Evolutionary conservation across 1,284 basidiomycete species (phyloP).

Genomic region (Rhodofomes roseus): DNA sequence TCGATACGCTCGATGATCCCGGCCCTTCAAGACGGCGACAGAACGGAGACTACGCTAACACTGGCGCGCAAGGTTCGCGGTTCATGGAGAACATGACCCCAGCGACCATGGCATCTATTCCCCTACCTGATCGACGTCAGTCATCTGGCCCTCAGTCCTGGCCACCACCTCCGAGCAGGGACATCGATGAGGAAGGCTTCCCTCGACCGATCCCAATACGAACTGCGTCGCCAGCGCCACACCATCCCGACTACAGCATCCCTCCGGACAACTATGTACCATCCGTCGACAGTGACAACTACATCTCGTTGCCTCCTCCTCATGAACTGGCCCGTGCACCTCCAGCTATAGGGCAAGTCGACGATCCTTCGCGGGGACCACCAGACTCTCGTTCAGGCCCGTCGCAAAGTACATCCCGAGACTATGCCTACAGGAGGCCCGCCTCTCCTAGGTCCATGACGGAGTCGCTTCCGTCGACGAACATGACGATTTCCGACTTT

Average conservation of each 20-base stretch:
- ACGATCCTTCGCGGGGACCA: not conserved
- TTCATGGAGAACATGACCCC: conserved; percentile 28
- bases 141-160: conserved; percentile 9
- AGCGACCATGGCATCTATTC: conserved; percentile 18
- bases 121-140: conserved; percentile 5
- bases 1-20: conserved; percentile 3
- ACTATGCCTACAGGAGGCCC: conserved; percentile 8
- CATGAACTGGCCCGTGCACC: conserved; percentile 20
- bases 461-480: conserved; percentile 29
- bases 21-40: conserved; percentile 6
- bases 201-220: conserved; percentile 16
- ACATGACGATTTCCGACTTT: conserved; percentile 37
- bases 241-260: conserved; percentile 14
- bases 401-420: too few relatives aligned
- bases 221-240: conserved; percentile 18
- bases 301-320: conserved; percentile 24
- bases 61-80: conserved; percentile 23
- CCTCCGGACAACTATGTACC: conserved; percentile 28
- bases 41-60: conserved; percentile 1
- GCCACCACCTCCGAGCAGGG: conserved; percentile 7
- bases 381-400: not conserved
- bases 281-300: conserved; percentile 14
- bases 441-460: conserved; percentile 21
- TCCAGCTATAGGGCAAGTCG: not conserved
- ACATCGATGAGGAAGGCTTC: conserved; percentile 10